Base-by-base conservation (phyloP, 1,284 basidiomycete species). In the Testicularia cyperi region DNA sequence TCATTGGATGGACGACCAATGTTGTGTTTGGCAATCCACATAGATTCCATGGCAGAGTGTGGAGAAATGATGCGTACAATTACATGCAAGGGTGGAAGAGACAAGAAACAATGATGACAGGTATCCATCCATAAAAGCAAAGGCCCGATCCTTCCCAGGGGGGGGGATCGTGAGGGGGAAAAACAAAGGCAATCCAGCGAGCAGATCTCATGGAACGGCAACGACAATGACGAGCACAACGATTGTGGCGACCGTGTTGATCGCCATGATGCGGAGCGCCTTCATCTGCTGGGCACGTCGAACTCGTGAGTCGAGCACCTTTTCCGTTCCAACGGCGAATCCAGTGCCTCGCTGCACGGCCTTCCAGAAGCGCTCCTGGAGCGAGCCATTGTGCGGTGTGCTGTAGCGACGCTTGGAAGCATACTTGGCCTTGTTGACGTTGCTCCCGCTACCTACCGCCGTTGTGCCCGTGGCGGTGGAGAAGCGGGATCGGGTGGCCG, bases 241-340 rank as follows among this genome's bases (percentile, higher is more conserved):
- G 23, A 52, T 26, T 4, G 65, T 60, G 2, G 46, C 42, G 6
- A 41, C 16, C 15, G 43, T 39, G 30, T 56, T 51, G 23, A 51
- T 28, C 15, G 38, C 51, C 48, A 64, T 45, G 28, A 58, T 58
- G 16, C 54, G 47, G 14, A 64, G 23, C 15, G 65, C 65, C 33
- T 48, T 52, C 48, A 55, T 47, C 43, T 63, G 65, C 38, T 67
- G 65, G 0, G 55, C 61, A 3, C 39, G 29, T 26, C 65, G 34
- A 8, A 67, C 55, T 6, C 56, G 47, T 13, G 52, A 44, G 29
- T 67, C 65, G 7, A 60, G 52, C 35, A 67, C 65, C 22, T 39
- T 40, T 30, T 67, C 52, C 4, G 65, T 64, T 22, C 56, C 44
- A 7, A 67, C 60, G 0, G 65, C 60, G 36, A 67, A 64, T 14